Conservation (phyloP, 768 basidiomycete species). For the Mycena latifolia region DNA sequence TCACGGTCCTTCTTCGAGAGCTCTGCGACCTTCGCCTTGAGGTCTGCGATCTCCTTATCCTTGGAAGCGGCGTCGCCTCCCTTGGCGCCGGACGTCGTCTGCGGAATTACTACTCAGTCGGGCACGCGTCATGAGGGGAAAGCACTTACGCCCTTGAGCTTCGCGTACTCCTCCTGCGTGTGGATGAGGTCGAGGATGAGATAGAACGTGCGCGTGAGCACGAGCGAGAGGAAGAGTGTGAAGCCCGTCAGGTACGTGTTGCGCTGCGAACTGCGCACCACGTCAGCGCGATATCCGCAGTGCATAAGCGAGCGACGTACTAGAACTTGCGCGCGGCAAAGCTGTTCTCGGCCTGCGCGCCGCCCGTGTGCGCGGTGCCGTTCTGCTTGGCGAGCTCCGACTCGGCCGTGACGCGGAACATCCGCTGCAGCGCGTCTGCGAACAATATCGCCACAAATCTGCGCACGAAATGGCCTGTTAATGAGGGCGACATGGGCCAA, state of each 20-base stretch:
- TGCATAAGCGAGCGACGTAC: constrained; percentile 52
- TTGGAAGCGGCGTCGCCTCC: constrained; percentile 53
- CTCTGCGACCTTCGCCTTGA: constrained; percentile 75
- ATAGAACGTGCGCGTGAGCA: constrained; percentile 93
- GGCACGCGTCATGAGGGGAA: constrained; percentile 3
- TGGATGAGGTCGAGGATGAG: constrained; percentile 93
- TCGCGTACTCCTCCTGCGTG: constrained; percentile 88
- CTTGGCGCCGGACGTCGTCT: constrained; percentile 36
- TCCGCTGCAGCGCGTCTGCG: constrained; percentile 92
- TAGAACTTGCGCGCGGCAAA: constrained; percentile 95
- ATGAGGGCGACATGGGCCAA: not conserved
- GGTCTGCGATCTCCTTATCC: constrained; percentile 67
- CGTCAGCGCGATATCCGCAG: not conserved
- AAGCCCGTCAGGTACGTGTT: constrained; percentile 95
- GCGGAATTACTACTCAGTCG: too few relatives aligned
- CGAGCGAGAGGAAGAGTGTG: constrained; percentile 95
- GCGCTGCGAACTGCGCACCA: constrained; percentile 74
- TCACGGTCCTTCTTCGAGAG: constrained; percentile 72
- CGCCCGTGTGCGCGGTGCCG: constrained; percentile 60
- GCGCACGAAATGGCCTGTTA: constrained; percentile 13
- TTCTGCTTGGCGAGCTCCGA: constrained; percentile 72
- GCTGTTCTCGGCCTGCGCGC: constrained; percentile 87
- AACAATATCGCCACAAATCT: constrained; percentile 92
- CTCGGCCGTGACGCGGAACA: constrained; percentile 86
- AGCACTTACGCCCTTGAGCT: constrained; percentile 66